phyloP scores from a whole-genome alignment of 352 stramenopile species.

The Pythium insidiosum region DNA sequence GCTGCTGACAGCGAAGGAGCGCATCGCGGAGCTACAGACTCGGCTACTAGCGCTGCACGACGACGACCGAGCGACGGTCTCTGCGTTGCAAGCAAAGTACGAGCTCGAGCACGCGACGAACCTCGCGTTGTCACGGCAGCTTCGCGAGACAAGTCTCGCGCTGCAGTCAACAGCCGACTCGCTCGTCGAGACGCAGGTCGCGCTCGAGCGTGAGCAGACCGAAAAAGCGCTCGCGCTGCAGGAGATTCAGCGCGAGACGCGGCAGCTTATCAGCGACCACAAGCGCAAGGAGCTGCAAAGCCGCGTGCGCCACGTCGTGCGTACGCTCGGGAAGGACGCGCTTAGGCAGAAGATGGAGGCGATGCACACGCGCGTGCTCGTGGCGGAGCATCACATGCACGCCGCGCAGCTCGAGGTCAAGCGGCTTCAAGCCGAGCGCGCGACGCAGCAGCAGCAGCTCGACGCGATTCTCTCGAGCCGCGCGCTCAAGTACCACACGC shows the following conservation, averaged over 20 bases:
- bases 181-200: constrained; percentile 38
- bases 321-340: constrained; percentile 53
- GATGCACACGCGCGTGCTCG: constrained; percentile 33
- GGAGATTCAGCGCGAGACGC: constrained; percentile 35
- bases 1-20: constrained; percentile 30
- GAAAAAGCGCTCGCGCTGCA: constrained; percentile 31
- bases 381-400: constrained; percentile 47
- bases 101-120: constrained; percentile 41
- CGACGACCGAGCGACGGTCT: constrained; percentile 22
- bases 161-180: constrained; percentile 35
- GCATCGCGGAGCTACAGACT: constrained; percentile 21
- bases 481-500: constrained; percentile 43
- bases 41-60: constrained; percentile 20
- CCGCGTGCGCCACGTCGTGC: constrained; percentile 43
- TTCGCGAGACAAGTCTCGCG: constrained; percentile 33
- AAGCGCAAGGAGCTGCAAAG: constrained; percentile 39
- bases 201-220: constrained; percentile 34
- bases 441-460: constrained; percentile 28
- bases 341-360: constrained; percentile 55
- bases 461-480: constrained; percentile 42
- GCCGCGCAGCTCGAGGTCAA: constrained; percentile 33
- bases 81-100: constrained; percentile 36
- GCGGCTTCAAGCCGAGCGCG: constrained; percentile 22
- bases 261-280: constrained; percentile 42
- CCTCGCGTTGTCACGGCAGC: constrained; percentile 33